Percentiles rank a stretch among this genome's conserved stretches.
Evolutionary conservation across 1,284 basidiomycete genomes (phyloP).

Genomic region (Vanrija sp.): DNA sequence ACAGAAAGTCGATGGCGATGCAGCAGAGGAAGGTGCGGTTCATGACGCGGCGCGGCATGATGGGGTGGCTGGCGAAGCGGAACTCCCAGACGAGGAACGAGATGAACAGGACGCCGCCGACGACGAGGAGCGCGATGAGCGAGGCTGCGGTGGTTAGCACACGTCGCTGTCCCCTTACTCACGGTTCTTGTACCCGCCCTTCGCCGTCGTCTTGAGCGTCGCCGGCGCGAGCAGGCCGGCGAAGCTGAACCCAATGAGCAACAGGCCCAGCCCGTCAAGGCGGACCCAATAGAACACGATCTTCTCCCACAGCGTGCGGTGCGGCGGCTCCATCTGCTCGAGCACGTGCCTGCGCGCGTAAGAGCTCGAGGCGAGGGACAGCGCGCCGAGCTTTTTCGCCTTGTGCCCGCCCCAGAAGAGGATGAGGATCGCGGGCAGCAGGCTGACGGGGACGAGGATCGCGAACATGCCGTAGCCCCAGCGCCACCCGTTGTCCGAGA

Average conservation of each 20-base stretch:
- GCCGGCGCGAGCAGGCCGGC: conserved; percentile 46
- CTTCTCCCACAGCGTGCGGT: conserved; percentile 10
- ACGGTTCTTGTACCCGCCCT: conserved; percentile 43
- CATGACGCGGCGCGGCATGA: conserved; percentile 48
- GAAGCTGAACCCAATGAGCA: conserved; percentile 46
- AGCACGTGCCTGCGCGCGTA: conserved; percentile 13
- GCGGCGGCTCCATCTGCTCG: neutral
- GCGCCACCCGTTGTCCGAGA: conserved; percentile 56
- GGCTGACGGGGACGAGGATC: neutral
- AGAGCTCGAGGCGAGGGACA: conserved; percentile 37
- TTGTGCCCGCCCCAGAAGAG: conserved; percentile 19
- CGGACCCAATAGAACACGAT: conserved; percentile 30
- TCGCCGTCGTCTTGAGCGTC: conserved; percentile 38
- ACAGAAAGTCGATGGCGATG: conserved; percentile 45
- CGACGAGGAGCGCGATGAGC: conserved; percentile 49
- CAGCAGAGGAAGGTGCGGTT: conserved; percentile 45
- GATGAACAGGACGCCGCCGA: conserved; percentile 46
- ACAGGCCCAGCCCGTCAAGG: conserved; percentile 46
- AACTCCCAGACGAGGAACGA: conserved; percentile 46
- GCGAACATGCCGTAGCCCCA: conserved; percentile 54
- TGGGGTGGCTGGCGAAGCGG: conserved; percentile 41
- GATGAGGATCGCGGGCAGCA: conserved; percentile 30
- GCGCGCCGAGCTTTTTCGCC: conserved; percentile 8
- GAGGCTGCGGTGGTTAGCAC: conserved; percentile 21
- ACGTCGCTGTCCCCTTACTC: conserved; percentile 5